Base-by-base conservation (phyloP, 2,329 filamentous ascomycete species). In the Trichoderma breve region DNA sequence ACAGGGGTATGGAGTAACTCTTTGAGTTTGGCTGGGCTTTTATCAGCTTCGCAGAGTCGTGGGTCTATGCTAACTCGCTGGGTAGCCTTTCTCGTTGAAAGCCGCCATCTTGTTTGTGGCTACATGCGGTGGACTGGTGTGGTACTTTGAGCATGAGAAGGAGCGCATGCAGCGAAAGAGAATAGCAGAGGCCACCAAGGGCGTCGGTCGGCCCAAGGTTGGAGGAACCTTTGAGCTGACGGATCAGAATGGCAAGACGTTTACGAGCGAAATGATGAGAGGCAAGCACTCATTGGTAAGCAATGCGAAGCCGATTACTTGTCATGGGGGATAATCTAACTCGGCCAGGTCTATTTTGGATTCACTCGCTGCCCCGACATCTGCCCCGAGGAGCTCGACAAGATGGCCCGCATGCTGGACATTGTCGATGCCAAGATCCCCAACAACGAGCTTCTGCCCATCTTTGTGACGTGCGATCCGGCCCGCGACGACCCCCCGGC, bases 341-440 rank as follows among this genome's bases (percentile, higher is more conserved):
- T 55, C 14, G 43, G 11, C 3, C 53, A 96, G 93, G 90, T 98
- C 47, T 99, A 99, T 84, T 99, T 99, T 81, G 96, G 96, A 78
- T 99, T 99, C 87, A 95, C 94, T 9, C 95, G 98, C 82, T 99
- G 96, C 81, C 96, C 96, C 28, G 96, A 99, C 81, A 99, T 99
- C 80, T 99, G 96, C 85, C 96, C 96, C 39, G 96, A 99, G 79
- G 96, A 99, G 84, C 91, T 99, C 77, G 96, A 99, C 85, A 99
- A 99, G 86, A 98, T 99, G 95, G 93, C 95, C n/a, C 87, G 88
- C 72, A 97, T 98, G 89, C 92, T 97, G 79, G 94, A 99, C 79
- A 85, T 88, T 7, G 87, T 91, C 58, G 84, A 90, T 76, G 84
- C 83, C 64, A 82, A 86, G 76, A 78, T 79, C 5, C 85, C 87